Conservation (phyloP, 1,139 yeast genomes). For the Debaryomyces subglobosus region DNA sequence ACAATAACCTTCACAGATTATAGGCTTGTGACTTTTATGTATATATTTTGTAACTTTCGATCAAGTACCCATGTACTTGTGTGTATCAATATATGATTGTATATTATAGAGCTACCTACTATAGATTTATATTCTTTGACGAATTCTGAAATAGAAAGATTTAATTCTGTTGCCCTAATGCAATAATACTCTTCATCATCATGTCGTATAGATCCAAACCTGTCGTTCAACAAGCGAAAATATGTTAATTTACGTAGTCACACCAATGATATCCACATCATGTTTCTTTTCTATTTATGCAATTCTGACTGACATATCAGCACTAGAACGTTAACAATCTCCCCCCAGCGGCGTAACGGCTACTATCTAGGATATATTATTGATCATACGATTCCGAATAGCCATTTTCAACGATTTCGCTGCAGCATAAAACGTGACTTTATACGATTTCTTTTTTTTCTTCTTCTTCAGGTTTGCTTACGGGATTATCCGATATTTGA, state of each 20-base stretch:
- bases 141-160: background rate
- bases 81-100: background rate
- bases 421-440: background rate
- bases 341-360: background rate
- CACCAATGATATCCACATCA: too few relatives aligned
- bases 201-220: background rate
- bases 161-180: too few relatives aligned
- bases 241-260: background rate
- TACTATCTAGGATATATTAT: background rate
- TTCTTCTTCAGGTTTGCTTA: background rate
- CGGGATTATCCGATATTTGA: background rate
- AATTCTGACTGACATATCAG: background rate
- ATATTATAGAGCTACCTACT: background rate
- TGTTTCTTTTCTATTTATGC: too few relatives aligned
- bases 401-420: slow-evolving; percentile 2
- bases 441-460: background rate
- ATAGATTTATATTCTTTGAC: background rate
- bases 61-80: background rate
- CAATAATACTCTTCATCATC: too few relatives aligned
- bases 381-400: slow-evolving; percentile 1
- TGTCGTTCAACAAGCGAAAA: background rate
- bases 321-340: background rate
- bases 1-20: background rate
- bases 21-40: background rate
- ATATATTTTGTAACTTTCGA: background rate